Base-by-base conservation (phyloP, 2,329 filamentous ascomycete genomes). In the Monosporascus sp. region DNA sequence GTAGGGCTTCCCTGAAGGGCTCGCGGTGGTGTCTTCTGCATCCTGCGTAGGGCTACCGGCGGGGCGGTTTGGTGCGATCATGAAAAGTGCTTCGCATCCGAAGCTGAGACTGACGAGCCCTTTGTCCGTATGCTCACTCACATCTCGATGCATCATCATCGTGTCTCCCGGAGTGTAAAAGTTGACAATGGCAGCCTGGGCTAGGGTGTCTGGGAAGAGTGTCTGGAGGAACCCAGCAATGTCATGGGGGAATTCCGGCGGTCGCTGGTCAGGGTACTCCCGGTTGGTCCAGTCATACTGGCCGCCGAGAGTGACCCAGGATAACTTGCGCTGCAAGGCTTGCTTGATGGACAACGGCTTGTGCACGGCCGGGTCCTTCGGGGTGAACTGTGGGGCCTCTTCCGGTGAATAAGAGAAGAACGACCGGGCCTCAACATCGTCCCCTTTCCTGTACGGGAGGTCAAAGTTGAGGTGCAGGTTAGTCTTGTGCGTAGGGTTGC, bases 201-300 rank as follows among this genome's bases (percentile, higher is more conserved):
- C 84, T 50, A 80, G 76, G 15, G 92, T 94, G 11, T 83, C 77
- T 0, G 90, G 88, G 60, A 96, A 97, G 0, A 94, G 70, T 0
- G 71, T 71, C 51, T 83, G 77, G 1, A 97, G 73, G 7, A 96
- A 80, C 1, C 66, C 68, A 4, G 83, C 83, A 48, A 95, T 79
- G 64, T 96, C 90, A 1, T 68, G 41, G 0, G 93, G 92, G 61
- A 97, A 97, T 0, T 73, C 63, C 0, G 90, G 90, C 1, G 88
- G 85, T 3, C 68, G 55, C n/a, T 79, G 77, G 9, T 75, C 68
- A 0, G 92, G 91, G 65, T 97, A 97, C 14, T 82, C 74, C 60
- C 96, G 92, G 52, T 83, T 82, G 0, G 91, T 95, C 94, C 93
- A 97, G 73, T 97, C 89, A 69, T 97, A 97, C 69, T 97, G 94